A percentile compares a stretch with the other conserved stretches of the same genome.
phyloP scores from a whole-genome alignment of 2,329 filamentous ascomycete species.

The Basipetospora chlamydospora region DNA sequence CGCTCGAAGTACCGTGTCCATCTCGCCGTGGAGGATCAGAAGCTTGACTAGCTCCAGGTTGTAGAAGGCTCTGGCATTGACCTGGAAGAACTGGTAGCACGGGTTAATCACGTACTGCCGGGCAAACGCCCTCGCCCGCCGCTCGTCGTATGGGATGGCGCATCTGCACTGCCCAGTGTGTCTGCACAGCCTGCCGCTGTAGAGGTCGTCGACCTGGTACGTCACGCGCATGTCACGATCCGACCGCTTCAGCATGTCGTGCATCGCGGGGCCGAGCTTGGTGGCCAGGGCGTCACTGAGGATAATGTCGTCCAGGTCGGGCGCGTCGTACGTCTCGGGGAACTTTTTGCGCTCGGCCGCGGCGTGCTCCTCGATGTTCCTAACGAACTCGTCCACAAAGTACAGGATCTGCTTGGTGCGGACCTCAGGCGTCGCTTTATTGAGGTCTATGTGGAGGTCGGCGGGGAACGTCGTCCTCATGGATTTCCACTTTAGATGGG shows the following conservation, averaged over 20 bases:
- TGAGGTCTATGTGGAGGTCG: background rate
- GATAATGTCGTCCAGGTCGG: slow-evolving; percentile 1
- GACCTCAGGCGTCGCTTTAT: background rate
- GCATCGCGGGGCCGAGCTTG: slow-evolving; percentile 1
- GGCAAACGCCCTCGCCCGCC: slow-evolving; percentile 10
- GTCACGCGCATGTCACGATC: background rate
- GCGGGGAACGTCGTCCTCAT: no score
- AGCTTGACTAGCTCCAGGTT: slow-evolving; percentile 12
- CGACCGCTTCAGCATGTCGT: background rate
- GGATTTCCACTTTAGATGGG: no score
- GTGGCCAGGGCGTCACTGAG: background rate
- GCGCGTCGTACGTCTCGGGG: background rate
- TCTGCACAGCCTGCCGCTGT: background rate
- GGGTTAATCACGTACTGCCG: slow-evolving; percentile 4
- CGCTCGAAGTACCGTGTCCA: slow-evolving; percentile 11
- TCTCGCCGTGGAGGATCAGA: slow-evolving; percentile 13
- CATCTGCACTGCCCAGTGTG: background rate
- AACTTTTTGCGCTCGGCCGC: slow-evolving; percentile 4
- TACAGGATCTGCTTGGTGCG: slow-evolving; percentile 7
- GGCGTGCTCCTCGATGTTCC: slow-evolving; percentile 7
- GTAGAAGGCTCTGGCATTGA: slow-evolving; percentile 8
- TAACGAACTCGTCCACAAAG: slow-evolving; percentile 8
- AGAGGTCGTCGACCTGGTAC: background rate
- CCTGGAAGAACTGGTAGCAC: slow-evolving; percentile 9
- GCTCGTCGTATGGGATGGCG: slow-evolving; percentile 8